phyloP scores from a whole-genome alignment of 352 stramenopile species.

The Phytophthora sojae region DNA sequence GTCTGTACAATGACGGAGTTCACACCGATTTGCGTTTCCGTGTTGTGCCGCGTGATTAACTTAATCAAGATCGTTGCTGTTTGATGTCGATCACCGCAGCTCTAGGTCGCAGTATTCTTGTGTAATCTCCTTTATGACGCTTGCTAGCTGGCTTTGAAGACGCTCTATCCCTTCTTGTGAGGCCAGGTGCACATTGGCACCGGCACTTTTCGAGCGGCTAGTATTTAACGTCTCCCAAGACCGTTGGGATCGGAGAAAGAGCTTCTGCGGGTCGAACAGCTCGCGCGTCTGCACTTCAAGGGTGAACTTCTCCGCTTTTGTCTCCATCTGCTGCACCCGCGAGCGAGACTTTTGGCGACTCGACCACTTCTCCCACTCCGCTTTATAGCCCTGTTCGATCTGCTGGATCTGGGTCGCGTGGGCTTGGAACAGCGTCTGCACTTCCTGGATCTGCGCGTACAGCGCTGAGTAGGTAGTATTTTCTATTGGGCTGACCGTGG shows the following conservation, averaged over 20 bases:
- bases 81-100: conserved; percentile 37
- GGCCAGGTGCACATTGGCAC: conserved; percentile 15
- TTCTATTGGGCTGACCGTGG: neutral
- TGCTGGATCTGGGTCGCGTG: conserved; percentile 36
- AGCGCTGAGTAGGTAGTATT: conserved; percentile 11
- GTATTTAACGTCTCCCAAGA: conserved; percentile 23
- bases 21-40: conserved; percentile 80
- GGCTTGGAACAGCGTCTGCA: conserved; percentile 39
- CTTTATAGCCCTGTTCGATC: conserved; percentile 40
- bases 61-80: conserved; percentile 25
- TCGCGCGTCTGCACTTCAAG: conserved; percentile 52
- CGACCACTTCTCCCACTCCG: conserved; percentile 53
- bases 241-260: conserved; percentile 49
- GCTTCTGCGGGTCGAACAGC: conserved; percentile 51
- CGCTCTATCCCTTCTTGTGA: conserved; percentile 45
- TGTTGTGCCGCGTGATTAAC: conserved; percentile 52
- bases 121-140: conserved; percentile 61
- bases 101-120: conserved; percentile 54
- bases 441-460: conserved; percentile 34
- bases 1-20: conserved; percentile 60
- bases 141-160: conserved; percentile 53
- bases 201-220: neutral
- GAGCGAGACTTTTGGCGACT: conserved; percentile 48
- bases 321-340: conserved; percentile 54
- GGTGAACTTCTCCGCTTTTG: conserved; percentile 49